A percentile compares a stretch with the other conserved stretches of the same genome.
phyloP scores from a whole-genome alignment of 2,329 filamentous ascomycete species.

The Graphiopsis chlorocephala region DNA sequence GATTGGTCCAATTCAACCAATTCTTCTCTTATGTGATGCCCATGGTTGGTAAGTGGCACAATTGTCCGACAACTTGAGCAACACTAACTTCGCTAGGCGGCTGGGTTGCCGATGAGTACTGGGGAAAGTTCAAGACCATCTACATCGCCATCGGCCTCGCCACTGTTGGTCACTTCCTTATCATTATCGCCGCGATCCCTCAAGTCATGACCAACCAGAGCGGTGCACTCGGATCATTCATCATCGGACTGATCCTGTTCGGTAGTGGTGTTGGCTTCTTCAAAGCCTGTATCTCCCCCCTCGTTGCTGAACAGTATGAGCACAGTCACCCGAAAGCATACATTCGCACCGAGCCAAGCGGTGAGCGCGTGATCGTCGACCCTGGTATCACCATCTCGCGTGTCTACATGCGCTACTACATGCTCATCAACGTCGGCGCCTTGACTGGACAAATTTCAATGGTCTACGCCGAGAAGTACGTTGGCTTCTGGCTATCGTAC shows the following conservation, averaged over 20 bases:
- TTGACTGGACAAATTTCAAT: conserved; percentile 56
- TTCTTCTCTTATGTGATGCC: conserved; percentile 51
- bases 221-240: conserved; percentile 60
- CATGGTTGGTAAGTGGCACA: conserved; percentile 30
- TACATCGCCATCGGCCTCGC: conserved; percentile 63
- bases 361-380: conserved; percentile 46
- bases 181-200: conserved; percentile 65
- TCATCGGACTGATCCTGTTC: conserved; percentile 63
- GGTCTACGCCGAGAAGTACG: conserved; percentile 63
- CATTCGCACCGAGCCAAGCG: conserved; percentile 38
- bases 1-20: conserved; percentile 46
- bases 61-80: not conserved
- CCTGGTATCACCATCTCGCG: conserved; percentile 45
- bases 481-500: conserved; percentile 65
- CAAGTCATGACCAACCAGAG: conserved; percentile 58
- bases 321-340: conserved; percentile 35
- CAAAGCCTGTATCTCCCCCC: conserved; percentile 67
- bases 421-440: conserved; percentile 68
- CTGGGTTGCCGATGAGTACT: conserved; percentile 63
- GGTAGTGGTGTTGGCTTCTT: conserved; percentile 74
- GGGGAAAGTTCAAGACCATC: conserved; percentile 69
- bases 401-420: conserved; percentile 61
- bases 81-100: conserved; percentile 31
- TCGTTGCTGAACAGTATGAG: conserved; percentile 48
- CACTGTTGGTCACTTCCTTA: conserved; percentile 62